These are phyloP conservation scores for Penicillium coffeae DNA, from an alignment of 495 filamentous ascomycete species.

Conservation along the genomic window DNA sequence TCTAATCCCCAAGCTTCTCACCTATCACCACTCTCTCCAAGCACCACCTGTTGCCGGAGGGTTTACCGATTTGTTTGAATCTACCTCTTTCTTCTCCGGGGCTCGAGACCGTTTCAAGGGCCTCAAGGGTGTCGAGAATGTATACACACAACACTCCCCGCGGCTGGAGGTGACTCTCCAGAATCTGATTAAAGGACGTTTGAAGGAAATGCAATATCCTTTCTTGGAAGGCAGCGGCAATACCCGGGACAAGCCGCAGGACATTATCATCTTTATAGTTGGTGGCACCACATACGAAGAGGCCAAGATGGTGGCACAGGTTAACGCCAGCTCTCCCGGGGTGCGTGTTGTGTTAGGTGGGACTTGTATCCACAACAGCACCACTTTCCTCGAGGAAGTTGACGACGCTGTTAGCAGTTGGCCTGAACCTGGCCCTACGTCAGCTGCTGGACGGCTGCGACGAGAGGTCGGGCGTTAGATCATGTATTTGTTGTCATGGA, in stretches of 20 bases:
- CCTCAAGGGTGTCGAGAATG: conserved; percentile 94
- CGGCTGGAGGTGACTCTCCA: conserved; percentile 81
- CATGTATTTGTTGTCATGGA: background rate
- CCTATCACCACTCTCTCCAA: conserved; percentile 81
- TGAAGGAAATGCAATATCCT: conserved; percentile 81
- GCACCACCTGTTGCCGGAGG: conserved; percentile 63
- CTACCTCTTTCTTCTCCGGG: conserved; percentile 84
- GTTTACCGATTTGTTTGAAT: conserved; percentile 87
- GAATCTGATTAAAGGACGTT: conserved; percentile 84
- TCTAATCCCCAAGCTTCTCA: conserved; percentile 70
- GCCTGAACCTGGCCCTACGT: conserved; percentile 67
- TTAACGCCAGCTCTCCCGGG: conserved; percentile 88
- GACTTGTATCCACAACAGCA: conserved; percentile 80
- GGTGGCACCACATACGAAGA: conserved; percentile 95
- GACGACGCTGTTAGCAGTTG: conserved; percentile 74
- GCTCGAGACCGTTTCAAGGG: conserved; percentile 90
- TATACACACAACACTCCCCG: conserved; percentile 96
- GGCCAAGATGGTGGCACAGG: conserved; percentile 85
- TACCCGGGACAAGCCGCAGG: conserved; percentile 91
- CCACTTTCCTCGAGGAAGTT: conserved; percentile 81
- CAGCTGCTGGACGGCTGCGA: conserved; percentile 68
- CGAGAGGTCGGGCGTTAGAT: conserved; percentile 52
- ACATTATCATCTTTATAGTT: conserved; percentile 90
- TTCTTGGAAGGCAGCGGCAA: conserved; percentile 83
- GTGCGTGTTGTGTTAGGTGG: conserved; percentile 84